Percentiles rank a stretch among this genome's conserved stretches.
Evolutionary conservation across 352 stramenopile genomes (phyloP).

Genomic region (Aphanomyces astaci): DNA sequence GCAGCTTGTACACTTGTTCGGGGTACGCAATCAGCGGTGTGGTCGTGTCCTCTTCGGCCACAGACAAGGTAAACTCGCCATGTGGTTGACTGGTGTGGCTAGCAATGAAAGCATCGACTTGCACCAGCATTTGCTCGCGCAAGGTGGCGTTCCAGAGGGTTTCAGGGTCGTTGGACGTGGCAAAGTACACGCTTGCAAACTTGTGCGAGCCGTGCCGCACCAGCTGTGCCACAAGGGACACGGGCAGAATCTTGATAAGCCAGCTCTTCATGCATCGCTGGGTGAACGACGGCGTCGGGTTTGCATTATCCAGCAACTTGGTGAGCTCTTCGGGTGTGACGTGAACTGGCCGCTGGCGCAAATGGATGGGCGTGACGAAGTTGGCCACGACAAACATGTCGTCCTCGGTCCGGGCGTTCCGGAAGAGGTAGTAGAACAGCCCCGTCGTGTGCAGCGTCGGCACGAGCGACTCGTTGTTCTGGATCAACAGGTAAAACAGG

Average conservation of each 20-base stretch:
- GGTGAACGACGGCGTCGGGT: constrained; percentile 53
- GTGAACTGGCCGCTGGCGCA: constrained; percentile 64
- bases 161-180: constrained; percentile 76
- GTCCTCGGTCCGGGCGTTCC: constrained; percentile 67
- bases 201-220: constrained; percentile 63
- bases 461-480: constrained; percentile 79
- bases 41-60: constrained; percentile 52
- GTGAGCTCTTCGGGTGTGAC: constrained; percentile 21
- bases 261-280: constrained; percentile 77
- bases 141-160: constrained; percentile 82
- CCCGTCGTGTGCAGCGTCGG: constrained; percentile 72
- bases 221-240: constrained; percentile 80
- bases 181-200: constrained; percentile 74
- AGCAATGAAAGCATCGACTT: constrained; percentile 82
- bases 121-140: constrained; percentile 76
- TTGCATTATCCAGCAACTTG: not conserved
- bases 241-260: constrained; percentile 70
- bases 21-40: constrained; percentile 77
- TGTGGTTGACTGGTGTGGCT: constrained; percentile 57
- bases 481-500: constrained; percentile 70
- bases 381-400: constrained; percentile 74
- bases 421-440: constrained; percentile 82
- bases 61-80: constrained; percentile 68
- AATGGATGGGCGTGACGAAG: constrained; percentile 74
- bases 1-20: constrained; percentile 71